phyloP scores from a whole-genome alignment of 2,329 filamentous ascomycete species.

The Mycosphaerella sp. region DNA sequence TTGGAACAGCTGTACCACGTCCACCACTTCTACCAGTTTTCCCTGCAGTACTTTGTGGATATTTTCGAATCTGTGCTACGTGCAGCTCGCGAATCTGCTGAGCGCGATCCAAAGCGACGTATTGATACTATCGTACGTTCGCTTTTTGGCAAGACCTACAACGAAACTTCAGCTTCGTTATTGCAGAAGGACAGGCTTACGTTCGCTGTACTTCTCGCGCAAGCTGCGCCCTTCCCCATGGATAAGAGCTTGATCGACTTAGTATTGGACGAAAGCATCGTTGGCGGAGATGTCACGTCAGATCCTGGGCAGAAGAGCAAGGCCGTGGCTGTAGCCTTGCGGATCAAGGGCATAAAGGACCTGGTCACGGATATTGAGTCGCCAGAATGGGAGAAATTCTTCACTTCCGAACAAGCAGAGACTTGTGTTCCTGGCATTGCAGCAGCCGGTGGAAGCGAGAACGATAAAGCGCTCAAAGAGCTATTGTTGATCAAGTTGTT shows the following conservation, averaged over 20 bases:
- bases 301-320: slow-evolving; percentile 59
- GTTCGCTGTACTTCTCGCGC: slow-evolving; percentile 87
- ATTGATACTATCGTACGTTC: slow-evolving; percentile 87
- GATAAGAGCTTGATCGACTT: slow-evolving; percentile 82
- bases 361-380: slow-evolving; percentile 57
- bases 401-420: slow-evolving; percentile 80
- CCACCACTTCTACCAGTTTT: slow-evolving; percentile 99
- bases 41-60: slow-evolving; percentile 93
- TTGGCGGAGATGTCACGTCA: slow-evolving; percentile 73
- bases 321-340: slow-evolving; percentile 61
- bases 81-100: slow-evolving; percentile 69
- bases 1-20: slow-evolving; percentile 96
- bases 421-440: slow-evolving; percentile 72
- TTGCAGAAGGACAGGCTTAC: slow-evolving; percentile 93
- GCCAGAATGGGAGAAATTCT: slow-evolving; percentile 72
- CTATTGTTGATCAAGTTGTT: slow-evolving; percentile 89
- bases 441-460: slow-evolving; percentile 49
- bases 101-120: slow-evolving; percentile 52
- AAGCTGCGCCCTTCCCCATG: slow-evolving; percentile 94
- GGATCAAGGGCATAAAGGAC: slow-evolving; percentile 67
- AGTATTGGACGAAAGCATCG: slow-evolving; percentile 71
- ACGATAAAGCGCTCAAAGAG: slow-evolving; percentile 74
- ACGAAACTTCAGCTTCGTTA: slow-evolving; percentile 85
- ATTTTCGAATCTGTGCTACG: slow-evolving; percentile 93
- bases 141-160: slow-evolving; percentile 85